phyloP scores from a whole-genome alignment of 768 basidiomycete genomes.

The Tylopilus vinaceipallidus region DNA sequence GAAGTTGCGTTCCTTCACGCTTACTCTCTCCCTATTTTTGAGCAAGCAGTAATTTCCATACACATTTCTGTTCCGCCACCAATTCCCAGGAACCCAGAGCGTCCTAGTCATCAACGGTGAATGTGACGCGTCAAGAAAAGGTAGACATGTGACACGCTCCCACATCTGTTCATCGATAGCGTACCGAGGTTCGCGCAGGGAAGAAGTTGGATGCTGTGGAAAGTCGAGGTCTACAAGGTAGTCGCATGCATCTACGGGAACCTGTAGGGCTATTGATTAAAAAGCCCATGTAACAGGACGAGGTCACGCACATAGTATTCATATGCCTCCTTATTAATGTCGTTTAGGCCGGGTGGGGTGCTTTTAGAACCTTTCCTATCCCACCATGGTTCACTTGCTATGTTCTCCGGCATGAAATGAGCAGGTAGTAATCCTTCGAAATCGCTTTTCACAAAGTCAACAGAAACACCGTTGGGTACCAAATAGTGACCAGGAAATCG shows the following conservation, averaged over 20 bases:
- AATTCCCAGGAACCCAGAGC: conserved; percentile 74
- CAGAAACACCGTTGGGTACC: conserved; percentile 75
- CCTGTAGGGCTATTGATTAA: conserved; percentile 40
- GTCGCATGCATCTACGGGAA: conserved; percentile 71
- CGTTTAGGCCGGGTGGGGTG: conserved; percentile 73
- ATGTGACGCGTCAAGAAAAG: conserved; percentile 80
- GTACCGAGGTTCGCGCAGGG: conserved; percentile 77
- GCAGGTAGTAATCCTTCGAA: conserved; percentile 88
- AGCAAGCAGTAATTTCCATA: conserved; percentile 93
- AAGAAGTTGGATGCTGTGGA: conserved; percentile 58
- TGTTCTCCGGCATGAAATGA: conserved; percentile 54
- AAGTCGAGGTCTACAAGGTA: conserved; percentile 92
- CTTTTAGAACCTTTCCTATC: conserved; percentile 56
- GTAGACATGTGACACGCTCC: conserved; percentile 77
- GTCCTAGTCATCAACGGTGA: conserved; percentile 72
- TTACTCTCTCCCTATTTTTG: conserved; percentile 47
- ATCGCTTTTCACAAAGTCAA: conserved; percentile 90
- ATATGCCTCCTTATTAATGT: conserved; percentile 76
- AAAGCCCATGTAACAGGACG: not conserved
- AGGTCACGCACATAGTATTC: conserved; percentile 68
- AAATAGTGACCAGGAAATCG: conserved; percentile 90
- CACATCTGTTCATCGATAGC: conserved; percentile 61
- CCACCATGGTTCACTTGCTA: conserved; percentile 28
- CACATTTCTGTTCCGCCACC: conserved; percentile 66
- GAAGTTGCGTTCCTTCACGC: conserved; percentile 25